Conservation (phyloP, 495 filamentous ascomycete genomes). For the Lasiosphaeria hispida region DNA sequence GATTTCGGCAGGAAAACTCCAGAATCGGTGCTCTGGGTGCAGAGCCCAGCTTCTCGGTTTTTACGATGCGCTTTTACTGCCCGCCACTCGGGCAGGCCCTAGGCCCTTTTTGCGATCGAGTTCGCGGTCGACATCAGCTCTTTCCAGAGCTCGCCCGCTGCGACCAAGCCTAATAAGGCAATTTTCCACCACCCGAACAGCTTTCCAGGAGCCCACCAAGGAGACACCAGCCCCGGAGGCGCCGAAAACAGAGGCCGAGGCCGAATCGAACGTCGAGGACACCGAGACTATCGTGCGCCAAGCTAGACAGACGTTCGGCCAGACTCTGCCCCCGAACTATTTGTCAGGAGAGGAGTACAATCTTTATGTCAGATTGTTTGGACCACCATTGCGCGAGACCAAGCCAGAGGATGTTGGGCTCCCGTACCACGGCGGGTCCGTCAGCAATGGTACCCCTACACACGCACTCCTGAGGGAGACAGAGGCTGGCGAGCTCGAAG, state of each 20-base stretch:
- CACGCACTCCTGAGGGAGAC: conserved; percentile 53
- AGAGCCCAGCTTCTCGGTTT: conserved; percentile 46
- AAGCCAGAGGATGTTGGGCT: conserved; percentile 56
- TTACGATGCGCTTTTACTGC: conserved; percentile 40
- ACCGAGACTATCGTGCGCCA: conserved; percentile 64
- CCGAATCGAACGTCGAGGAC: conserved; percentile 28
- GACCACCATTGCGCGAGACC: conserved; percentile 59
- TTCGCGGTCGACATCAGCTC: not conserved
- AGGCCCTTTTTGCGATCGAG: conserved; percentile 21
- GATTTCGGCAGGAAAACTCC: conserved; percentile 46
- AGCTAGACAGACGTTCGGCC: conserved; percentile 71
- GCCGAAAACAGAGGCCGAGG: conserved; percentile 8
- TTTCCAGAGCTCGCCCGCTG: conserved; percentile 13
- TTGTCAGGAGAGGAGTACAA: conserved; percentile 66
- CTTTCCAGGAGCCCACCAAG: conserved; percentile 22
- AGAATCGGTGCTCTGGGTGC: conserved; percentile 49
- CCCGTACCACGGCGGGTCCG: conserved; percentile 29
- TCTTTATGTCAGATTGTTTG: conserved; percentile 80
- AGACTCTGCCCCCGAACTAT: conserved; percentile 71
- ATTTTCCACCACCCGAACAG: conserved; percentile 38
- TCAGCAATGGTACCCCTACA: conserved; percentile 18
- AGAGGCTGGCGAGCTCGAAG: conserved; percentile 58
- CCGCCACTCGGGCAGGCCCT: conserved; percentile 14
- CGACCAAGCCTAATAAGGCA: conserved; percentile 25
- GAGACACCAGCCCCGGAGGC: not conserved